phyloP scores from a whole-genome alignment of 2,329 filamentous ascomycete genomes.

The Rugonectria rugulosa region DNA sequence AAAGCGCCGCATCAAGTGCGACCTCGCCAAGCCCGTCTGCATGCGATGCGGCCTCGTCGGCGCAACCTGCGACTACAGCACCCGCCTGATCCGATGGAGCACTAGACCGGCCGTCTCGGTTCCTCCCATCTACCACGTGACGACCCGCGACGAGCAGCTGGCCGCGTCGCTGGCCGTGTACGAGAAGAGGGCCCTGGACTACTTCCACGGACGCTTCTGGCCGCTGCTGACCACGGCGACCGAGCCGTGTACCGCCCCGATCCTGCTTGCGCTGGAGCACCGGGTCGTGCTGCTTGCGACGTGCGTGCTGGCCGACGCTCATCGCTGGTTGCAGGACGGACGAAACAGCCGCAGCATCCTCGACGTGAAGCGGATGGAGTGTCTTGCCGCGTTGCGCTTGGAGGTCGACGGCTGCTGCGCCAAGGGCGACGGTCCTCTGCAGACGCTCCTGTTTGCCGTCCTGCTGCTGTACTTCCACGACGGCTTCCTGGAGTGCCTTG shows the following conservation, averaged over 20 bases:
- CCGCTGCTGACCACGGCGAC: constrained; percentile 39
- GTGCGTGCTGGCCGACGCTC: constrained; percentile 43
- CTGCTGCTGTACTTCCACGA: constrained; percentile 53
- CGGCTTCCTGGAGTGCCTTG: constrained; percentile 45
- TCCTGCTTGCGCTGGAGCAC: constrained; percentile 41
- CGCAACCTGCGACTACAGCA: constrained; percentile 41
- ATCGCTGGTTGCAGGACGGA: constrained; percentile 42
- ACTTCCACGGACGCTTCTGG: constrained; percentile 46
- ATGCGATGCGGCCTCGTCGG: constrained; percentile 44
- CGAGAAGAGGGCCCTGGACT: constrained; percentile 43
- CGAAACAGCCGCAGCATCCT: constrained; percentile 36
- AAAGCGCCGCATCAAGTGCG: constrained; percentile 53
- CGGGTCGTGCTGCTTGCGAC: constrained; percentile 44
- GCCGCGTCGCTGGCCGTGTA: constrained; percentile 37
- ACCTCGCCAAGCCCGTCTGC: constrained; percentile 48
- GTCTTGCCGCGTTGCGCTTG: constrained; percentile 42
- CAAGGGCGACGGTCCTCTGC: constrained; percentile 42
- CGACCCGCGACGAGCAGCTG: constrained; percentile 37
- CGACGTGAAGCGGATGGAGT: constrained; percentile 39
- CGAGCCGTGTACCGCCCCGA: constrained; percentile 42
- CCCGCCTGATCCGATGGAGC: constrained; percentile 51
- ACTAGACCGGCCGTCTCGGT: constrained; percentile 44
- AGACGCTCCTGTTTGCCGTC: constrained; percentile 47
- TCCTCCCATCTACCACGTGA: constrained; percentile 40
- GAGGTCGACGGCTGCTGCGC: constrained; percentile 44